phyloP scores from a whole-genome alignment of 1,139 yeast species.

The Taiozyma sp. region DNA sequence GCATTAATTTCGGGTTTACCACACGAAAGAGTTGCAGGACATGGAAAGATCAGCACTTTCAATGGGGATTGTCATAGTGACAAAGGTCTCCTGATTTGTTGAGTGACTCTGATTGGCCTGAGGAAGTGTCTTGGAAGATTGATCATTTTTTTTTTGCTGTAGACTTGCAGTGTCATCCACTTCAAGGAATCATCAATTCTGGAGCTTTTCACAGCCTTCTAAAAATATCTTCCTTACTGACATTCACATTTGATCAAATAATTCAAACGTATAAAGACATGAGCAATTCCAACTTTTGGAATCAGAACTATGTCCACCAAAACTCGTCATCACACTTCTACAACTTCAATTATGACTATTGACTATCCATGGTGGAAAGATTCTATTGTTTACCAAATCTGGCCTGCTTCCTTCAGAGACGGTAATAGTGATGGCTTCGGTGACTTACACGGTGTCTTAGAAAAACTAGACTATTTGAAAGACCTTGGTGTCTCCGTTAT shows the following conservation, averaged over 20 bases:
- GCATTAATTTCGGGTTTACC: not conserved
- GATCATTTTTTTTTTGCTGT: no score
- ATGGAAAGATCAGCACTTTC: not conserved
- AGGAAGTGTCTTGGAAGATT: not conserved
- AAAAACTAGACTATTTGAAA: slow-evolving; percentile 46
- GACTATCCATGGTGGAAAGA: slow-evolving; percentile 48
- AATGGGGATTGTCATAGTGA: not conserved
- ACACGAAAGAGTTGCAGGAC: not conserved
- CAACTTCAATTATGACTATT: slow-evolving; percentile 7
- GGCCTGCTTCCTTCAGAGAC: slow-evolving; percentile 55
- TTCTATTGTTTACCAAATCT: slow-evolving; percentile 49
- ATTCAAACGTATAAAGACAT: not conserved
- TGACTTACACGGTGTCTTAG: slow-evolving; percentile 48
- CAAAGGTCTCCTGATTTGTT: not conserved
- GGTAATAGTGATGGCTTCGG: slow-evolving; percentile 55
- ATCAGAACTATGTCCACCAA: not conserved
- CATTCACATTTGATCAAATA: not conserved
- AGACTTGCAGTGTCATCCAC: not conserved
- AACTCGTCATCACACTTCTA: no score
- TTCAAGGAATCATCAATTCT: not conserved
- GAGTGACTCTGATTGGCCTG: not conserved
- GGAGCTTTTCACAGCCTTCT: not conserved
- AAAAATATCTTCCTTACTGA: not conserved
- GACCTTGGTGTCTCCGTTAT: slow-evolving; percentile 46
- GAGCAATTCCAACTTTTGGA: not conserved